Conservation (phyloP, 768 basidiomycete genomes). For the Leccinellum rugosiceps region DNA sequence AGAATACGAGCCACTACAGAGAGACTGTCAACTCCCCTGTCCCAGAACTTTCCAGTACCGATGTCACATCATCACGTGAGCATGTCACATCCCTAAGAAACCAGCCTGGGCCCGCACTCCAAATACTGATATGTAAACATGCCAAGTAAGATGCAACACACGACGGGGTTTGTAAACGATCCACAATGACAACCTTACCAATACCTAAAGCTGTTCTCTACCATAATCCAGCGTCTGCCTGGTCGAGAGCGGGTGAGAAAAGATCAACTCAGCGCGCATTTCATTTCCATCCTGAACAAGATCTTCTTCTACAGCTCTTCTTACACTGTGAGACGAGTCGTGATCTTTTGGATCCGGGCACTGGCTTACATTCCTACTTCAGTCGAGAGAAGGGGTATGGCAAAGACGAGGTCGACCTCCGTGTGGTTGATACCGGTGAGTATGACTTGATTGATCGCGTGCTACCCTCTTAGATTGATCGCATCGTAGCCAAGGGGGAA, state of each 20-base stretch:
- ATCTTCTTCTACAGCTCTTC: conserved; percentile 38
- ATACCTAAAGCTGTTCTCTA: conserved; percentile 79
- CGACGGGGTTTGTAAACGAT: neutral
- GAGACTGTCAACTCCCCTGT: conserved; percentile 7
- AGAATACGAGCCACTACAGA: neutral
- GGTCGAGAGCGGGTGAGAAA: conserved; percentile 62
- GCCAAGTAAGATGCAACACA: neutral
- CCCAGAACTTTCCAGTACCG: conserved; percentile 27
- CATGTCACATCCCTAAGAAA: neutral
- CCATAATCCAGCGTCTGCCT: conserved; percentile 55
- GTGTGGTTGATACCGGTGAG: conserved; percentile 62
- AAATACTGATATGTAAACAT: neutral
- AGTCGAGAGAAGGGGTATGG: conserved; percentile 82
- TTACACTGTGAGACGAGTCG: conserved; percentile 47
- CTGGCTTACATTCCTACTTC: conserved; percentile 6
- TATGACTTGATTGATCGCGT: neutral
- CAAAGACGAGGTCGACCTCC: conserved; percentile 68
- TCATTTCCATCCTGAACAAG: neutral
- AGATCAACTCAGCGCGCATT: neutral
- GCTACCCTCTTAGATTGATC: neutral
- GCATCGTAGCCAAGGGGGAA: conserved; percentile 67
- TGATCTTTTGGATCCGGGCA: neutral
- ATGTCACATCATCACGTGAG: conserved; percentile 20
- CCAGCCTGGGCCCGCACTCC: too few relatives aligned
- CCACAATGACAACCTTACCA: neutral